Base-by-base conservation (phyloP, 495 filamentous ascomycete species). In the Glonium stellatum region DNA sequence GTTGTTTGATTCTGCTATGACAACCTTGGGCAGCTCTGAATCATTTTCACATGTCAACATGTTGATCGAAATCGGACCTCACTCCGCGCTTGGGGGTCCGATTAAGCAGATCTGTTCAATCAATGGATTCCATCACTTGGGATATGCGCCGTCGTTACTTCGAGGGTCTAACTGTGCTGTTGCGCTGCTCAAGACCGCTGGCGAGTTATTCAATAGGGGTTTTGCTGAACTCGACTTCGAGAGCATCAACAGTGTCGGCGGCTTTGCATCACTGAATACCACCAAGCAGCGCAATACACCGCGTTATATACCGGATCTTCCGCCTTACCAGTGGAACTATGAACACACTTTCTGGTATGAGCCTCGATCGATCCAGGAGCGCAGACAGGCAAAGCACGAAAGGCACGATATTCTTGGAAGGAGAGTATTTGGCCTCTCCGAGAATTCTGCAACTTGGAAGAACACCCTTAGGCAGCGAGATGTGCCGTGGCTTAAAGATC, bases 391-490 rank as follows among this genome's bases (percentile, higher is more conserved):
- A 5, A 39, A 50, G 54, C 22, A 46, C 31, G 11, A 5, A 6
- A 9, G 31, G 10, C 54, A 56, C 12, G 54, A 56, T 44, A 23
- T 56, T 12, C 54, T 56, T n/a, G 54, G 54, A 12, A 47, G 54
- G 11, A 47, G 34, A 21, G 22, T 56, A 12, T 9, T 56, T 12
- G 54, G 54, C 6, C 31, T 46, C n/a, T 56, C 54, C 10, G 39
- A 46, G 5, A 5, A 22, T 10, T 56, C 54, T 10, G 6, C 21
- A 8, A 22, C 22, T 10, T 56, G 54, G 54, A 5, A 21, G 4
- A 44, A 56, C 25, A 22, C 18, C 11, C 39, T 56, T 5, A 27
- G 39, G 5, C 54, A 41, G 12, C 5, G 39, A 13, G 54, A 56
- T 22, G 10, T 56, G 12, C 54, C 54, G 8, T 56, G 54, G 54